These are phyloP conservation scores for Capronia americana DNA, from an alignment of 2,329 filamentous ascomycete species.

Conservation along the genomic window DNA sequence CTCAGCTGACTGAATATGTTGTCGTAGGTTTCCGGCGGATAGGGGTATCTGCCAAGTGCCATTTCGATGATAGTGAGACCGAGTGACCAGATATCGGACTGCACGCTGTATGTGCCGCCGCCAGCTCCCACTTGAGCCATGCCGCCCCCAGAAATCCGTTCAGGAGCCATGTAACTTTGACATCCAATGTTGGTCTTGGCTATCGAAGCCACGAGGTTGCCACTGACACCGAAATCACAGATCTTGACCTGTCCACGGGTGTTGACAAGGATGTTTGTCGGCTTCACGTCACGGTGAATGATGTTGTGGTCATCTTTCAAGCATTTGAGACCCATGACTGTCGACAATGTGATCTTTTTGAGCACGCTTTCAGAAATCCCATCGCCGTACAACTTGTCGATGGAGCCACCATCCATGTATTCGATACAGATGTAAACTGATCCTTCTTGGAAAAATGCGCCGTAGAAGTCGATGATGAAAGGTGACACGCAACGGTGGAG, in stretches of 20 bases:
- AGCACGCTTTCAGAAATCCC: constrained; percentile 89
- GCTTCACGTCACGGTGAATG: constrained; percentile 97
- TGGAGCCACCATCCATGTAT: constrained; percentile 97
- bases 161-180: constrained; percentile 98
- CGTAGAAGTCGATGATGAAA: constrained; percentile 98
- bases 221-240: constrained; percentile 96
- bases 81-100: constrained; percentile 97
- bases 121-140: constrained; percentile 72
- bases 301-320: constrained; percentile 99
- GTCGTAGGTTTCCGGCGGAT: constrained; percentile 94
- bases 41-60: constrained; percentile 91
- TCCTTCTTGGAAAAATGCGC: constrained; percentile 97
- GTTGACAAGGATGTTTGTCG: constrained; percentile 97
- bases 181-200: constrained; percentile 99
- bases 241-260: constrained; percentile 92
- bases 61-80: constrained; percentile 96
- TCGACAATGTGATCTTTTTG: constrained; percentile 87
- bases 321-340: constrained; percentile 87
- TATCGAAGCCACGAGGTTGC: constrained; percentile 95
- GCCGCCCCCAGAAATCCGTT: constrained; percentile 87
- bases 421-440: constrained; percentile 99
- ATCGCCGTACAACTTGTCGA: constrained; percentile 92
- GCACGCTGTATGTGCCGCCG: constrained; percentile 92
- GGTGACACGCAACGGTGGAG: constrained; percentile 93
- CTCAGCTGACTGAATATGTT: constrained; percentile 98